phyloP scores from a whole-genome alignment of 1,284 basidiomycete species.

The Trametes versicolor region DNA sequence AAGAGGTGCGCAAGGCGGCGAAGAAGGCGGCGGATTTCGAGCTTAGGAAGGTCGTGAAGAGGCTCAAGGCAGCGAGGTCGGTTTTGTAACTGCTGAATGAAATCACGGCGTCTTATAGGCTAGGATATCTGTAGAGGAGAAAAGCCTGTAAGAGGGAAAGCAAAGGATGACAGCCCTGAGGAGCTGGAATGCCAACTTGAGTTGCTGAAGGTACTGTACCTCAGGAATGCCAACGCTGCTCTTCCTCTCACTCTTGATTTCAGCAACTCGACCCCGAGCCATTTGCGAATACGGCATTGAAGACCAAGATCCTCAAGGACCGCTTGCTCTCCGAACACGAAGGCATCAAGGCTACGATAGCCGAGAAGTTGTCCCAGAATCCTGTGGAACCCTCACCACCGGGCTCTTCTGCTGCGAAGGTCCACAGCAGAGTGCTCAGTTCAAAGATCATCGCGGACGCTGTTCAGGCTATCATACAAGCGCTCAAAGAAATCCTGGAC shows the following conservation, averaged over 20 bases:
- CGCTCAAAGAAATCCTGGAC: conserved; percentile 56
- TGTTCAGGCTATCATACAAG: conserved; percentile 62
- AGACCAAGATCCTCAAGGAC: conserved; percentile 81
- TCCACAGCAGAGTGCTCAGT: conserved; percentile 80
- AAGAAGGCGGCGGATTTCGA: conserved; percentile 90
- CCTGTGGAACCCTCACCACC: conserved; percentile 45
- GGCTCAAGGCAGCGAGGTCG: conserved; percentile 74
- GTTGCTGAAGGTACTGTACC: conserved; percentile 66
- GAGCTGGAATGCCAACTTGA: conserved; percentile 75
- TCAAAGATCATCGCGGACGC: conserved; percentile 78
- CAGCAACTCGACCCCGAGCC: conserved; percentile 70
- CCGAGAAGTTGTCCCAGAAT: conserved; percentile 51
- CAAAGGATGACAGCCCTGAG: conserved; percentile 50
- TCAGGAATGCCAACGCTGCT: not conserved
- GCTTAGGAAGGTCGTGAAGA: conserved; percentile 85
- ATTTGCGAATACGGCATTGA: conserved; percentile 70
- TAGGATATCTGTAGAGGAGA: conserved; percentile 44
- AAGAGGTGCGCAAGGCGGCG: conserved; percentile 72
- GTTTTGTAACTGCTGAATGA: not conserved
- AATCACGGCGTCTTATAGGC: not conserved
- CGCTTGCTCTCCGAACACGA: conserved; percentile 59
- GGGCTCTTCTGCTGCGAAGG: conserved; percentile 64
- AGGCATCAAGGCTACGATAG: conserved; percentile 55
- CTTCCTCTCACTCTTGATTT: conserved; percentile 12
- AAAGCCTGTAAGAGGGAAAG: conserved; percentile 43